A percentile compares a stretch with the other conserved stretches of the same genome.
These are phyloP conservation scores for Cercophora samala DNA, from an alignment of 495 filamentous ascomycete species.

Conservation along the genomic window DNA sequence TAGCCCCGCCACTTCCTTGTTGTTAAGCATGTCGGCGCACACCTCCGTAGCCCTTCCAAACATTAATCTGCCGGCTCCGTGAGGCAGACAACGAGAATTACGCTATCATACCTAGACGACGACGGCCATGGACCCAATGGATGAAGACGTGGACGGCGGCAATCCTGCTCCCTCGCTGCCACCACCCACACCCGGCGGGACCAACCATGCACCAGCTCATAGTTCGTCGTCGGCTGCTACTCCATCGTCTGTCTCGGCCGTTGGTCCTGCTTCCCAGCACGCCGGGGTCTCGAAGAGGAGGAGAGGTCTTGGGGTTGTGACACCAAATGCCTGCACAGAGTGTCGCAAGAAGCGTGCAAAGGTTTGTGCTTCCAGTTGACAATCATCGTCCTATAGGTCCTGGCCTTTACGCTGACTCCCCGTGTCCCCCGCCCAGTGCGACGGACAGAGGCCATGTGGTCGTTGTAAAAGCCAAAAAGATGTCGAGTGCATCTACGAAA, in stretches of 20 bases:
- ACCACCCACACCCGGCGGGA: conserved; percentile 16
- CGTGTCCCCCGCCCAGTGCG: conserved; percentile 41
- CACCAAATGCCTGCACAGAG: conserved; percentile 55
- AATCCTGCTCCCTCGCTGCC: conserved; percentile 11
- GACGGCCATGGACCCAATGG: conserved; percentile 28
- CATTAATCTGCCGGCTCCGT: not conserved
- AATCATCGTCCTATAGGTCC: not conserved
- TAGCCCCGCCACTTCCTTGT: not conserved
- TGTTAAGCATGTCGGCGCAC: conserved; percentile 18
- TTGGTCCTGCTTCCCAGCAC: conserved; percentile 9
- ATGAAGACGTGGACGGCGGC: conserved; percentile 20
- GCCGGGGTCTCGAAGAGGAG: conserved; percentile 40
- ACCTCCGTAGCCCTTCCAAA: not conserved
- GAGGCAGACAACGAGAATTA: not conserved
- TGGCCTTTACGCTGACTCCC: not conserved
- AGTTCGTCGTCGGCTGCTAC: conserved; percentile 21
- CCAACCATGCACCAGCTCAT: conserved; percentile 13
- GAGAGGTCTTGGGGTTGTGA: conserved; percentile 52
- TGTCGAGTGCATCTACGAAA: conserved; percentile 51
- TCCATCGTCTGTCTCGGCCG: conserved; percentile 6
- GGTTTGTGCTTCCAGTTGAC: conserved; percentile 29
- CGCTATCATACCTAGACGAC: too few species aligned
- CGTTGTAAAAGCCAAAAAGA: conserved; percentile 49
- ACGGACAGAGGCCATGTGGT: conserved; percentile 51
- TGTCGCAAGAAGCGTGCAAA: conserved; percentile 58